These are phyloP conservation scores for Ilyonectria destructans DNA, from an alignment of 2,329 filamentous ascomycete genomes.

Conservation along the genomic window DNA sequence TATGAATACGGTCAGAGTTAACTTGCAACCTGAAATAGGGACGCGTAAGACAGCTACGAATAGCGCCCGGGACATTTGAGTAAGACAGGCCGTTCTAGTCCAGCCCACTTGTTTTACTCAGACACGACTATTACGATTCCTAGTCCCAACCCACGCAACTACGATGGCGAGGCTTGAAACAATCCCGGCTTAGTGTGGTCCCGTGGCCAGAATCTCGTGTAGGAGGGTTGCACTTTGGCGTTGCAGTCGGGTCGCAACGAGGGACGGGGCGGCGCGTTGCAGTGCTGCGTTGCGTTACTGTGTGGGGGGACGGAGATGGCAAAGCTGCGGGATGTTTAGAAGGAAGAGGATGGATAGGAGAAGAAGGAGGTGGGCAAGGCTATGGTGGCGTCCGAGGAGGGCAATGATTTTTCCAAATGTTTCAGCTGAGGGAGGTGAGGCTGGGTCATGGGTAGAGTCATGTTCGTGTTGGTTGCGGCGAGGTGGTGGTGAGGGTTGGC, in stretches of 20 bases:
- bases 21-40: background rate
- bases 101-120: background rate
- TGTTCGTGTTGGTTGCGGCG: constrained; percentile 4
- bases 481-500: constrained; percentile 7
- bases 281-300: constrained; percentile 3
- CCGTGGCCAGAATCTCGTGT: constrained; percentile 19
- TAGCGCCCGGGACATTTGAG: constrained; percentile 11
- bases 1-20: background rate
- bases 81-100: background rate
- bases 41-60: background rate
- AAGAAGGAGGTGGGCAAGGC: background rate
- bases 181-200: constrained; percentile 10
- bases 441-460: constrained; percentile 29
- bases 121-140: constrained; percentile 2
- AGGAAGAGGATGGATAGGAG: background rate
- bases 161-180: background rate
- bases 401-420: constrained; percentile 6
- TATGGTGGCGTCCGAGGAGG: background rate
- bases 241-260: constrained; percentile 25
- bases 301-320: constrained; percentile 6
- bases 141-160: background rate
- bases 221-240: constrained; percentile 27
- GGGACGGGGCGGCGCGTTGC: constrained; percentile 26
- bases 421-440: constrained; percentile 32
- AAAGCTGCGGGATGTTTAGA: constrained; percentile 3